Conservation (phyloP, 495 filamentous ascomycete genomes). For the Talaromyces adpressus region DNA sequence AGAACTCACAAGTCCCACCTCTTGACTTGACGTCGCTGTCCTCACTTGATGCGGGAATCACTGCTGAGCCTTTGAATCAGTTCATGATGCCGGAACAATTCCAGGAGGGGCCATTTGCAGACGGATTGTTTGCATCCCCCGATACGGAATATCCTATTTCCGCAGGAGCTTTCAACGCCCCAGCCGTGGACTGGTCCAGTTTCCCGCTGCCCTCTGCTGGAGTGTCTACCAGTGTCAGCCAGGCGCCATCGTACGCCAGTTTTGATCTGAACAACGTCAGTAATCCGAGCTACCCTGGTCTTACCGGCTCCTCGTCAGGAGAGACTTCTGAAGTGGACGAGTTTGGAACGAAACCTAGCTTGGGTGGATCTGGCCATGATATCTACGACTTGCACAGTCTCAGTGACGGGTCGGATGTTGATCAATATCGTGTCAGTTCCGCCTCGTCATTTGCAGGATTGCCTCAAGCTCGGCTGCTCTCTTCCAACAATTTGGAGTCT, state of each 20-base stretch:
- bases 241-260: slow-evolving; percentile 60
- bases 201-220: slow-evolving; percentile 53
- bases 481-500: slow-evolving; percentile 46
- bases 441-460: slow-evolving; percentile 48
- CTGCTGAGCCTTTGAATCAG: slow-evolving; percentile 27
- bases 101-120: slow-evolving; percentile 32
- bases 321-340: slow-evolving; percentile 73
- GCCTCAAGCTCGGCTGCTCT: slow-evolving; percentile 43
- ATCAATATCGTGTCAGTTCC: slow-evolving; percentile 45
- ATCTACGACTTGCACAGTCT: slow-evolving; percentile 41
- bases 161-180: slow-evolving; percentile 56
- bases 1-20: slow-evolving; percentile 31
- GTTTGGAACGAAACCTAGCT: slow-evolving; percentile 33
- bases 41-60: slow-evolving; percentile 26
- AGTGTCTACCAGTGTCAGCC: slow-evolving; percentile 59
- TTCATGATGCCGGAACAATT: slow-evolving; percentile 39
- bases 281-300: slow-evolving; percentile 40
- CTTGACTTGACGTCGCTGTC: slow-evolving; percentile 32
- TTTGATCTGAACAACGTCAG: slow-evolving; percentile 54
- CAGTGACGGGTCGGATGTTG: slow-evolving; percentile 48
- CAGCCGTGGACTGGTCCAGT: slow-evolving; percentile 68
- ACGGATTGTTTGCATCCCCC: slow-evolving; percentile 37
- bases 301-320: slow-evolving; percentile 61
- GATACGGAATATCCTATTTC: slow-evolving; percentile 61
- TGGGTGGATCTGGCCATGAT: slow-evolving; percentile 25